Percentiles rank a stretch among this genome's conserved stretches.
Evolutionary conservation across 176 grass and related monocot species (phyloP).

Genomic region (Musa itinerans): DNA sequence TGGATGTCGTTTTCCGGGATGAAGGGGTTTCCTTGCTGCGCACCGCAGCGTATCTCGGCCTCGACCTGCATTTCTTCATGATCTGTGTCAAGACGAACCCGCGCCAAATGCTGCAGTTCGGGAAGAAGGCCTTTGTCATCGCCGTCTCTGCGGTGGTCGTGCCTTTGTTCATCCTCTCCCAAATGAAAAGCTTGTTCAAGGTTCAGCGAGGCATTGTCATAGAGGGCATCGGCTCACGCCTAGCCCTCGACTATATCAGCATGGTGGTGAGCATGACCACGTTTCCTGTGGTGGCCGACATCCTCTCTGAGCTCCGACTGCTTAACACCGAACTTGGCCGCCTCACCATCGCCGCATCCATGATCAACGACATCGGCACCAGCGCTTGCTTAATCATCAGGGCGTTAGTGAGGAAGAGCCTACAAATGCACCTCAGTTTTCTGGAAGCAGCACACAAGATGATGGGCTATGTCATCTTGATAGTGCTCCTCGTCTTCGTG

Average conservation of each 20-base stretch:
- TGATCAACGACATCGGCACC: constrained; percentile 12
- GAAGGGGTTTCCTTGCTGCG: not conserved
- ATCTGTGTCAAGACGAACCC: constrained; percentile 18
- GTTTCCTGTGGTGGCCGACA: constrained; percentile 22
- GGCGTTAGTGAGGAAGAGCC: not conserved
- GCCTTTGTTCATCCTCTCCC: not conserved
- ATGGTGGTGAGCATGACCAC: not conserved
- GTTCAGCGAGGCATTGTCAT: not conserved
- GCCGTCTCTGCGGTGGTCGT: not conserved
- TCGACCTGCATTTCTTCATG: constrained; percentile 24
- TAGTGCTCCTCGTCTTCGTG: constrained; percentile 23
- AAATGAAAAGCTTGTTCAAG: not conserved
- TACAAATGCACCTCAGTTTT: not conserved
- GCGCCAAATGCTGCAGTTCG: not conserved
- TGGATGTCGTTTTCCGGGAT: not conserved
- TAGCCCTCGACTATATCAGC: not conserved
- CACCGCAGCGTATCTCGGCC: not conserved
- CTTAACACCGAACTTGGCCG: constrained; percentile 33
- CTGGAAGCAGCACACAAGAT: not conserved
- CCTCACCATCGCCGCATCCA: constrained; percentile 16
- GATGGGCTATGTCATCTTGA: constrained; percentile 27
- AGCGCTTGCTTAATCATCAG: not conserved
- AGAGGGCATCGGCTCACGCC: not conserved
- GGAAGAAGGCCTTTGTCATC: constrained; percentile 18
- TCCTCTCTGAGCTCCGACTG: constrained; percentile 23